These are phyloP conservation scores for Datisca glomerata DNA, from an alignment of 306 rosid species.

Conservation along the genomic window DNA sequence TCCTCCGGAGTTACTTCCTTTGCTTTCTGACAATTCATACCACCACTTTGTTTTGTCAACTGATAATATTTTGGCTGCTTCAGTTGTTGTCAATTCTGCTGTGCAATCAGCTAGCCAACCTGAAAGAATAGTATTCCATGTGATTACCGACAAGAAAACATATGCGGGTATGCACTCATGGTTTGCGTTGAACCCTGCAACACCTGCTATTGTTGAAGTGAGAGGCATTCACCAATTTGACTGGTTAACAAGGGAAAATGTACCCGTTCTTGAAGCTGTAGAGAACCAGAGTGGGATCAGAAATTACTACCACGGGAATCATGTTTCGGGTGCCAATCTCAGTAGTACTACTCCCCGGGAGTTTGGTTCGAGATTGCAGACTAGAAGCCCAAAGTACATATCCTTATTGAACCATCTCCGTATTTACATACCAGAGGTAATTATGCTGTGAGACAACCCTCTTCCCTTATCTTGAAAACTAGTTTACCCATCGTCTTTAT, in stretches of 20 bases:
- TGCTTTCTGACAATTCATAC: constrained; percentile 74
- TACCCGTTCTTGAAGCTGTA: constrained; percentile 97
- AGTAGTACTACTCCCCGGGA: constrained; percentile 55
- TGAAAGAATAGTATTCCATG: constrained; percentile 86
- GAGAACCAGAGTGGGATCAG: constrained; percentile 81
- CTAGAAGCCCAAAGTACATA: constrained; percentile 98
- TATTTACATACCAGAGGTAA: constrained; percentile 93
- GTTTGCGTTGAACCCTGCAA: constrained; percentile 87
- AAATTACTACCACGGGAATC: constrained; percentile 92
- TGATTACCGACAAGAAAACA: constrained; percentile 95
- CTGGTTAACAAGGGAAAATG: constrained; percentile 98
- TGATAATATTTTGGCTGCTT: constrained; percentile 95
- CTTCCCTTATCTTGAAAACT: too few relatives aligned
- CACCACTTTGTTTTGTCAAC: constrained; percentile 84
- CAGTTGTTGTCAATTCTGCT: constrained; percentile 91
- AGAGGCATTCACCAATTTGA: constrained; percentile 95
- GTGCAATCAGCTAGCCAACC: constrained; percentile 73
- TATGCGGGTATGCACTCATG: constrained; percentile 99
- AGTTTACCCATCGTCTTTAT: too few relatives aligned
- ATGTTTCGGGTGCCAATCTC: constrained; percentile 53
- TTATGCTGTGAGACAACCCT: constrained; percentile 4
- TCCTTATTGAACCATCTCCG: constrained; percentile 95
- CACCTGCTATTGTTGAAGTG: constrained; percentile 94
- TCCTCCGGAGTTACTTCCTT: constrained; percentile 83
- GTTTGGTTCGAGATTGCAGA: constrained; percentile 77